Percentiles rank a stretch among this genome's conserved stretches.
phyloP scores from a whole-genome alignment of 2,329 filamentous ascomycete species.

The Cladophialophora carrionii region DNA sequence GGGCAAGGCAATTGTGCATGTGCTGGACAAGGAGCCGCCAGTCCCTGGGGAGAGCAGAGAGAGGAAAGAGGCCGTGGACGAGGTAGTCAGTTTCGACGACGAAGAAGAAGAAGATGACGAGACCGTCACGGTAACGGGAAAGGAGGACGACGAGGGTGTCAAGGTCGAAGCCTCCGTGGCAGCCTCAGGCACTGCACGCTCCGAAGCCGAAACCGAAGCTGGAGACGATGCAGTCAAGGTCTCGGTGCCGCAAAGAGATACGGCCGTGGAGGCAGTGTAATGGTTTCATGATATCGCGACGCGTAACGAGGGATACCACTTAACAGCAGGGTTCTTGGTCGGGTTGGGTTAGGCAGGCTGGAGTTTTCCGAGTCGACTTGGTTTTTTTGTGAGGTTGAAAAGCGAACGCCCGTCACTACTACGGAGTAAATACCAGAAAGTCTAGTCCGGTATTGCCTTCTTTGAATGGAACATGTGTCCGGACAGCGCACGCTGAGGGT shows the following conservation, averaged over 20 bases:
- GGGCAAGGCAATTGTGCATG: slow-evolving; percentile 83
- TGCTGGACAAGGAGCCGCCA: slow-evolving; percentile 71
- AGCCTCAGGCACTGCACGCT: background rate
- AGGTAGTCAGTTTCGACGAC: slow-evolving; percentile 87
- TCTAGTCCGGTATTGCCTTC: background rate
- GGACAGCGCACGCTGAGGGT: background rate
- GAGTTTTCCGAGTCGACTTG: background rate
- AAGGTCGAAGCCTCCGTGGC: background rate
- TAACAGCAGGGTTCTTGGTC: background rate
- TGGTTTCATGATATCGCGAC: slow-evolving; percentile 1
- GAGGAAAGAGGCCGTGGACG: slow-evolving; percentile 76
- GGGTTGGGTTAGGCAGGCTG: background rate
- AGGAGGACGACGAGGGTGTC: slow-evolving; percentile 21
- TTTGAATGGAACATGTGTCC: background rate
- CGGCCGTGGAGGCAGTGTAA: background rate
- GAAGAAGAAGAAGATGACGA: slow-evolving; percentile 52
- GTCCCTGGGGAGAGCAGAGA: slow-evolving; percentile 57
- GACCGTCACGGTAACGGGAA: slow-evolving; percentile 34
- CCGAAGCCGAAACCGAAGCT: background rate
- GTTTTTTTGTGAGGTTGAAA: background rate
- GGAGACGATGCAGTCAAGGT: slow-evolving; percentile 11
- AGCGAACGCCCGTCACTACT: background rate
- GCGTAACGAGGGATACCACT: slow-evolving; percentile 7
- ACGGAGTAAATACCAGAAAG: background rate
- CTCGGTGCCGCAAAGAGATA: slow-evolving; percentile 2